Evolutionary conservation across 768 basidiomycete genomes (phyloP).

Genomic region (Dentipellis fragilis): DNA sequence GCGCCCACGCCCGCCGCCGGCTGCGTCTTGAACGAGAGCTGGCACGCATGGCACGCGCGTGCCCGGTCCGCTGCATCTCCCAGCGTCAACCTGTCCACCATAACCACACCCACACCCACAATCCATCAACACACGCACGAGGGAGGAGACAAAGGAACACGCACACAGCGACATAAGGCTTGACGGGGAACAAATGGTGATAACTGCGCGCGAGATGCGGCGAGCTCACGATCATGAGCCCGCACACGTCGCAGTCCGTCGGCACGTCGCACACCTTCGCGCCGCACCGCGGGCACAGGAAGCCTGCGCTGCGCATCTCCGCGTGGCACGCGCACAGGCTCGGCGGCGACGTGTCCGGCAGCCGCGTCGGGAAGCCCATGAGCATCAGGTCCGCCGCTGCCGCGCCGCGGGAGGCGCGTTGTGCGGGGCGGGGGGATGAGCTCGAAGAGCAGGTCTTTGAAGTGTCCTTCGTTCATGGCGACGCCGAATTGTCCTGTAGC

Average conservation of each 20-base stretch:
- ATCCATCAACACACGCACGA: conserved; percentile 1
- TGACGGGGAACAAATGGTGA: conserved; percentile 92
- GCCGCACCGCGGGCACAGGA: conserved; percentile 88
- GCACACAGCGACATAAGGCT: conserved; percentile 73
- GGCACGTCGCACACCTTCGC: conserved; percentile 96
- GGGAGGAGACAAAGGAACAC: conserved; percentile 22
- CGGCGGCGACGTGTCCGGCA: conserved; percentile 74
- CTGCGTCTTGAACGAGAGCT: conserved; percentile 49
- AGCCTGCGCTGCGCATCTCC: conserved; percentile 85
- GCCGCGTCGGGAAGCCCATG: conserved; percentile 96
- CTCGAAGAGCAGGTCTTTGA: conserved; percentile 92
- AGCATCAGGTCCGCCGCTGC: conserved; percentile 84
- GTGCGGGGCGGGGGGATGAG: conserved; percentile 91
- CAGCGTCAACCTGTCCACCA: conserved; percentile 28
- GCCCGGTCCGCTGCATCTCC: conserved; percentile 28
- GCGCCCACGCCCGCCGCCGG: conserved; percentile 4
- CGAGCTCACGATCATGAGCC: conserved; percentile 95
- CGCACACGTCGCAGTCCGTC: conserved; percentile 95
- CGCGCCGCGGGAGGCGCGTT: conserved; percentile 39
- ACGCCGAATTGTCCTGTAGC: conserved; percentile 77
- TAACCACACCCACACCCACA: not conserved
- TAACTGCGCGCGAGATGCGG: conserved; percentile 96
- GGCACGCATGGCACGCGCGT: conserved; percentile 67
- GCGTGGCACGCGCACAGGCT: conserved; percentile 92
- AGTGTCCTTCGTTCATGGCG: conserved; percentile 97